phyloP scores from a whole-genome alignment of 306 rosid species.

The Rosa rugosa region DNA sequence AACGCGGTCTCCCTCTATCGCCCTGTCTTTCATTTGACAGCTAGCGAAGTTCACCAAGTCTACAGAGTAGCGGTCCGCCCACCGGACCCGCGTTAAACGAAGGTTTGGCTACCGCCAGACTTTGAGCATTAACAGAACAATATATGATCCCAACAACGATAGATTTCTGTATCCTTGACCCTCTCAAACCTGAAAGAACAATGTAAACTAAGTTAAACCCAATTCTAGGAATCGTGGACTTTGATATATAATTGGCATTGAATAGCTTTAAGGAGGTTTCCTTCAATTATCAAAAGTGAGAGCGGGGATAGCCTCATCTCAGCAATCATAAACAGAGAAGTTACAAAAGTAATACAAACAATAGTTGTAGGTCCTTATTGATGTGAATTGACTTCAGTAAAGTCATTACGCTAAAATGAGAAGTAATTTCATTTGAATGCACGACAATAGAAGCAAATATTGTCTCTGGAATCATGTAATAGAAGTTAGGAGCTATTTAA shows the following conservation, averaged over 20 bases:
- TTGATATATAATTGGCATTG: neutral
- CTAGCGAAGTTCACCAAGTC: too few species aligned
- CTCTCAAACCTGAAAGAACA: neutral
- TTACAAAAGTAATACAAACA: neutral
- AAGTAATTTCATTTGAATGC: neutral
- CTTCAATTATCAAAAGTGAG: slow-evolving; percentile 73
- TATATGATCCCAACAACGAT: slow-evolving; percentile 45
- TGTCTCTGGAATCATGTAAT: neutral
- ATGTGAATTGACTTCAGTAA: neutral
- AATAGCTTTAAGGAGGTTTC: slow-evolving; percentile 72
- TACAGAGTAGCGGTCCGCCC: too few species aligned
- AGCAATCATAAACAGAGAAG: slow-evolving; percentile 27
- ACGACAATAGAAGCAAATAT: neutral
- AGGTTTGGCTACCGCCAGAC: too few species aligned
- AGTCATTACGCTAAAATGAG: too few species aligned
- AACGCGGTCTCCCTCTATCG: too few species aligned
- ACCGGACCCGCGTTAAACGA: too few species aligned
- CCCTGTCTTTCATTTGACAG: too few species aligned
- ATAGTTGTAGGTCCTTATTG: neutral
- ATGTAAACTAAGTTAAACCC: neutral
- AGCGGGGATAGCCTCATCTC: slow-evolving; percentile 69
- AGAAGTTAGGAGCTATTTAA: neutral
- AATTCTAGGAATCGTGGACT: neutral
- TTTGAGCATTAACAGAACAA: too few species aligned
- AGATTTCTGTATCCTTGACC: slow-evolving; percentile 10